Evolutionary conservation across 1,284 basidiomycete genomes (phyloP), one percentile per base, ranked within the genome.

Genomic region (Polyporus tsugae): DNA sequence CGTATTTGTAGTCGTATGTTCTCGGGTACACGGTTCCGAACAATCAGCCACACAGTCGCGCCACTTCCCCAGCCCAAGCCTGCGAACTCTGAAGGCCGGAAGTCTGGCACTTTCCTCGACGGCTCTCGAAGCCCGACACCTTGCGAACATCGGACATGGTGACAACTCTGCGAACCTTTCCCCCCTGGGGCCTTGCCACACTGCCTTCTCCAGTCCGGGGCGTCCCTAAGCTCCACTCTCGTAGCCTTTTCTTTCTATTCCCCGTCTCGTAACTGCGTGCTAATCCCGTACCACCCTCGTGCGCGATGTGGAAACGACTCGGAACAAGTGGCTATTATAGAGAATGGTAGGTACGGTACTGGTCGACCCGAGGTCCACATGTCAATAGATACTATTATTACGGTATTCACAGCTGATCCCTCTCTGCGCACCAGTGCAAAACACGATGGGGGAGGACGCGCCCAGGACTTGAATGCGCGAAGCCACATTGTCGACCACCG

Each of bases 141-240:
- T n/a, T 46, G 44, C 61, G 25, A 38, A 38, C 61, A 49, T 36
- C 36, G 44, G 61, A 53, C 46, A 39, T 22, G 25, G 22, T 62
- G 29, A 49, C 42, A 3, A 10, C 29, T 39, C 33, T 46, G 60
- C 60, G 61, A 49, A 33, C 52, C 52, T 35, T 35, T 15, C 17
- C 25, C 15, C 4, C 4, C 13, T 19, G 10, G 0, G 25, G 22
- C 44, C 29, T 11, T 17, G 42, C 35, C 44, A 38, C 46, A 52
- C 61, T 25, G 35, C 61, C 44, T 62, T 10, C 35, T 29, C 36
- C 52, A 44, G 6, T 22, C 41, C 49, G 66, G 66, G 64, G 62
- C 58, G 58, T 60, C 58, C 58, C 58, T 60, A 29, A 13, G 2
- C 22, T 22, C 38, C 15, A 19, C n/a, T n/a, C 49, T 52, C 9